Conservation (phyloP, 208 protist species). For the Borovskyia barvae region DNA sequence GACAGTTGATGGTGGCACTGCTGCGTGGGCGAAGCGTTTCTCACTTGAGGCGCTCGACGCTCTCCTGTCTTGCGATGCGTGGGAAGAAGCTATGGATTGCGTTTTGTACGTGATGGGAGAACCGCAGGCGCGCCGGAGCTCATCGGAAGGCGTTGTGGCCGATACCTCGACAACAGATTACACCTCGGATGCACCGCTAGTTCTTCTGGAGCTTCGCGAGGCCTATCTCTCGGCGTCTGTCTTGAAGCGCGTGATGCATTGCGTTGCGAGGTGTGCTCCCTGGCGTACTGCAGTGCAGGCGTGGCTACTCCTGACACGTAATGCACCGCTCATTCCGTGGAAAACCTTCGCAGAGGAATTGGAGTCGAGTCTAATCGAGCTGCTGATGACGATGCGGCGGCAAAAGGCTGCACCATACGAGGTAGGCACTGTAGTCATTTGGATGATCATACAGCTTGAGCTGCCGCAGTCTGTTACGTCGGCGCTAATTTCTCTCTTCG, state of each 20-base stretch:
- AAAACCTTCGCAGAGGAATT: neutral
- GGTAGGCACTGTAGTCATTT: constrained; percentile 15
- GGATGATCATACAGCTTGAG: constrained; percentile 8
- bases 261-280: constrained; percentile 16
- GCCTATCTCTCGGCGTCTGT: constrained; percentile 6
- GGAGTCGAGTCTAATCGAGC: constrained; percentile 1
- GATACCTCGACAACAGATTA: neutral
- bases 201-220: constrained; percentile 16
- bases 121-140: neutral
- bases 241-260: constrained; percentile 18
- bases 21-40: neutral
- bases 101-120: constrained; percentile 2
- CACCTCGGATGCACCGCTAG: constrained; percentile 3
- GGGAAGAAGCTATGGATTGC: constrained; percentile 20
- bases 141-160: neutral
- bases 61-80: constrained; percentile 24
- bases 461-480: constrained; percentile 3
- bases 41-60: constrained; percentile 6
- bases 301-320: constrained; percentile 17
- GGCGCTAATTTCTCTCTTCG: constrained; percentile 5
- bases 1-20: neutral
- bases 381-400: constrained; percentile 24
- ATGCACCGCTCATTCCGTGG: constrained; percentile 19
- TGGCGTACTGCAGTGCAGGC: constrained; percentile 31
- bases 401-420: constrained; percentile 27